phyloP scores from a whole-genome alignment of 305 asterid species.

The Solanum hybrid region DNA sequence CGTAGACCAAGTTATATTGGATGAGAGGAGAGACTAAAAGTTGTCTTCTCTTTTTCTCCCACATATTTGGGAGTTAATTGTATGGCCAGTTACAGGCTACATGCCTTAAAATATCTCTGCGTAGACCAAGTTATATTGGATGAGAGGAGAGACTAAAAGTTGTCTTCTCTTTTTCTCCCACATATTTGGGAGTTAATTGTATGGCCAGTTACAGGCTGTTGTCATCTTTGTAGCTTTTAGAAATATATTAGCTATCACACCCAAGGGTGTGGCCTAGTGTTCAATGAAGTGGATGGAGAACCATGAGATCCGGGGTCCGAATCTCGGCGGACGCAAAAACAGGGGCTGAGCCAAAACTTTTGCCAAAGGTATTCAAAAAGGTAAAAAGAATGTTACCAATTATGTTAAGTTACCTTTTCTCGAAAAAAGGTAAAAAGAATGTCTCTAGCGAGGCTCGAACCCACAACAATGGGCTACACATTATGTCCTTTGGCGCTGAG shows the following conservation, averaged over 20 bases:
- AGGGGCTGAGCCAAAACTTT: not conserved
- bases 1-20: too few species aligned
- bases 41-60: too few species aligned
- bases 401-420: not conserved
- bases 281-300: not conserved
- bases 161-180: not conserved
- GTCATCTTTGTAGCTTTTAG: not conserved
- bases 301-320: not conserved
- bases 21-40: too few species aligned
- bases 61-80: too few species aligned
- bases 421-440: not conserved
- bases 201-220: not conserved
- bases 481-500: not conserved
- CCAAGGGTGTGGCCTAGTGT: not conserved
- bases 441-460: not conserved
- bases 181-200: not conserved
- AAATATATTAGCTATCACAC: not conserved
- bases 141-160: not conserved
- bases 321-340: not conserved
- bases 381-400: not conserved
- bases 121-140: too few species aligned
- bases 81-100: too few species aligned
- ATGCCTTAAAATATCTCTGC: too few species aligned
- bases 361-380: not conserved
- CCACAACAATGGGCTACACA: not conserved